phyloP scores from a whole-genome alignment of 1,139 yeast species.

The Komagataea norvegica region DNA sequence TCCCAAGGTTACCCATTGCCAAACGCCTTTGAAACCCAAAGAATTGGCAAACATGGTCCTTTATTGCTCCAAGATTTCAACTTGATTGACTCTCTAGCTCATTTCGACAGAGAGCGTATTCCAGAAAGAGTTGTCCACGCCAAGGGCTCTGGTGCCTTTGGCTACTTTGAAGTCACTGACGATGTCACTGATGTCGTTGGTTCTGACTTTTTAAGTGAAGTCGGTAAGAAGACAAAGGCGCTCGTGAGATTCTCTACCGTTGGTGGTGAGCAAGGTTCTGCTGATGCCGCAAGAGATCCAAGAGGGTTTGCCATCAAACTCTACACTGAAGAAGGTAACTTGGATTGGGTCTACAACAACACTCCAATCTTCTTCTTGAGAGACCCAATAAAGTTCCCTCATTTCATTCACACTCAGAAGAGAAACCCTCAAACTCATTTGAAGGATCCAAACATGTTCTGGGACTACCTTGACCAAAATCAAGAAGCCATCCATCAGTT shows the following conservation, averaged over 20 bases:
- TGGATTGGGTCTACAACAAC: slow-evolving; percentile 60
- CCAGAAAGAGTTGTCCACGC: slow-evolving; percentile 67
- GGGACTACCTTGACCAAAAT: slow-evolving; percentile 63
- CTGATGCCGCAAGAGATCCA: slow-evolving; percentile 57
- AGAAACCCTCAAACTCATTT: slow-evolving; percentile 77
- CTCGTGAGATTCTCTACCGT: slow-evolving; percentile 55
- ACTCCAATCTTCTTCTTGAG: slow-evolving; percentile 56
- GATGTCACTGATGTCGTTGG: slow-evolving; percentile 48
- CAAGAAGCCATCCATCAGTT: slow-evolving; percentile 67
- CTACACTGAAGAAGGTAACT: slow-evolving; percentile 54
- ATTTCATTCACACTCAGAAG: slow-evolving; percentile 61
- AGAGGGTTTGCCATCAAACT: slow-evolving; percentile 55
- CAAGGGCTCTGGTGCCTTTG: slow-evolving; percentile 61
- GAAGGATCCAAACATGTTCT: slow-evolving; percentile 70
- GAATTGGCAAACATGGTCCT: slow-evolving; percentile 56
- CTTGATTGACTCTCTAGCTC: slow-evolving; percentile 52
- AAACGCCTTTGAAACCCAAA: slow-evolving; percentile 60
- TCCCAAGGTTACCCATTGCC: slow-evolving; percentile 67
- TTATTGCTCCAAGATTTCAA: slow-evolving; percentile 52
- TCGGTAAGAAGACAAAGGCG: slow-evolving; percentile 46
- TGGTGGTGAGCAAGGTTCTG: slow-evolving; percentile 54
- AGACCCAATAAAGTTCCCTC: slow-evolving; percentile 57
- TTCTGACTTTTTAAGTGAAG: slow-evolving; percentile 43
- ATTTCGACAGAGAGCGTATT: slow-evolving; percentile 56
- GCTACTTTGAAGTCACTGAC: slow-evolving; percentile 55